These are phyloP conservation scores for Apiospora saccharicola DNA, from an alignment of 2,329 filamentous ascomycete genomes.

Conservation along the genomic window DNA sequence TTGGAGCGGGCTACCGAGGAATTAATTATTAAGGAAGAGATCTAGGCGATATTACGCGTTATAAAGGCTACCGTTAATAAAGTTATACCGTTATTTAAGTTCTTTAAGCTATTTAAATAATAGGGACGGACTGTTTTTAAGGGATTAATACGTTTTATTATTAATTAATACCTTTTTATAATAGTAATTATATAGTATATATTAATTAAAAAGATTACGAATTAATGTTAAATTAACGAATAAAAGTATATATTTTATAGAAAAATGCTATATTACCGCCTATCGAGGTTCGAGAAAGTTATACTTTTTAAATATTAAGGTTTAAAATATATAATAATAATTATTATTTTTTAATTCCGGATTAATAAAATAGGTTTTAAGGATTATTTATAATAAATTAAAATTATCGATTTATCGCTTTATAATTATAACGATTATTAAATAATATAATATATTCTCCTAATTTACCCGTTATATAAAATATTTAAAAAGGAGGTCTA, in stretches of 20 bases:
- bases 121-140: not conserved
- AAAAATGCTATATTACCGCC: not conserved
- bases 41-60: no score
- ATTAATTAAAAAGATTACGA: not conserved
- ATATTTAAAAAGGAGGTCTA: not conserved
- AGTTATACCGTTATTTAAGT: no score
- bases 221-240: not conserved
- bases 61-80: no score
- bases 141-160: not conserved
- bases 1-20: no score
- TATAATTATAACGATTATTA: not conserved
- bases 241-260: not conserved
- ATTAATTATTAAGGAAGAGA: no score
- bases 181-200: not conserved
- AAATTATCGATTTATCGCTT: not conserved
- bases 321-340: not conserved
- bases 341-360: not conserved
- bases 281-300: not conserved
- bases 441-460: not conserved
- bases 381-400: not conserved
- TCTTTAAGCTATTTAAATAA: no score
- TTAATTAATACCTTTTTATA: not conserved
- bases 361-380: not conserved
- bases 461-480: not conserved
- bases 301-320: not conserved